Conservation (phyloP, 495 filamentous ascomycete species). For the Oidiodendron maius region DNA sequence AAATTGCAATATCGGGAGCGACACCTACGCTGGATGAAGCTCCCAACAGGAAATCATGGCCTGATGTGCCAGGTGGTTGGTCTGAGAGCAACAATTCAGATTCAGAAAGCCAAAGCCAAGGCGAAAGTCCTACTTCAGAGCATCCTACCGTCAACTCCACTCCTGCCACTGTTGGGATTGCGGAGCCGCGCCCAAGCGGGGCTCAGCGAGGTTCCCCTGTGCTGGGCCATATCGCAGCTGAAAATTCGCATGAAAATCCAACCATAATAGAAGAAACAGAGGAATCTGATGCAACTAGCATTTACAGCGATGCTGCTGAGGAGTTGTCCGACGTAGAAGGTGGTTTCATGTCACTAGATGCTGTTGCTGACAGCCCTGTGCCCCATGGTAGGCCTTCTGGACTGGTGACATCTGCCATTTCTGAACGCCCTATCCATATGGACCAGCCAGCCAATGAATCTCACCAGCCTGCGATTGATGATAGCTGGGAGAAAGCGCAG, state of each 20-base stretch:
- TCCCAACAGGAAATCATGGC: constrained; percentile 23
- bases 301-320: constrained; percentile 88
- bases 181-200: constrained; percentile 28
- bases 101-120: constrained; percentile 21
- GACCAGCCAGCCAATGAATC: constrained; percentile 11
- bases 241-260: constrained; percentile 4
- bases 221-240: constrained; percentile 23
- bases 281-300: constrained; percentile 40
- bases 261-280: constrained; percentile 20
- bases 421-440: constrained; percentile 15
- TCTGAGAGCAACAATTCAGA: constrained; percentile 19
- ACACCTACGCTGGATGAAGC: constrained; percentile 38
- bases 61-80: constrained; percentile 27
- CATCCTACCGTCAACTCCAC: constrained; percentile 22
- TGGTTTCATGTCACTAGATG: constrained; percentile 79
- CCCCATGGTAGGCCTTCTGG: constrained; percentile 2
- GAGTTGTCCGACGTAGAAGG: constrained; percentile 62
- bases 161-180: constrained; percentile 31
- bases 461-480: constrained; percentile 25
- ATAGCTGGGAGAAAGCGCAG: constrained; percentile 58
- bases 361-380: constrained; percentile 59
- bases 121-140: constrained; percentile 5
- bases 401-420: constrained; percentile 8
- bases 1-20: constrained; percentile 34
- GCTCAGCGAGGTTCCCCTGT: constrained; percentile 20